A percentile compares a stretch with the other conserved stretches of the same genome.
These are phyloP conservation scores for Lodderomyces jiufengensis DNA, from an alignment of 1,139 yeast genomes.

Conservation along the genomic window DNA sequence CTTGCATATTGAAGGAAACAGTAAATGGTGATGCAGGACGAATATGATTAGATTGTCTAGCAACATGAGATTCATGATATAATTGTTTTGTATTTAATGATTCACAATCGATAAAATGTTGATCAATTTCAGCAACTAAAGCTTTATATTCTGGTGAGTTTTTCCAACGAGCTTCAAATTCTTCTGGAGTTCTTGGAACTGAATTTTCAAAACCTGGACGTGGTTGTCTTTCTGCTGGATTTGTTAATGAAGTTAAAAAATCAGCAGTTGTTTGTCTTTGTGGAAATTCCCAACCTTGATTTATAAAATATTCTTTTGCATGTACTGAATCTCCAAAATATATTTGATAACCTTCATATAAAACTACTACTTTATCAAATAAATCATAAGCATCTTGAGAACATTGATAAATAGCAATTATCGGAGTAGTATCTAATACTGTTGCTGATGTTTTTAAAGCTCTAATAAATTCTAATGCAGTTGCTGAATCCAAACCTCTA, in stretches of 20 bases:
- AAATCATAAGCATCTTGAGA: conserved; percentile 33
- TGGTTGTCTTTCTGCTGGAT: conserved; percentile 59
- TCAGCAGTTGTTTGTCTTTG: conserved; percentile 81
- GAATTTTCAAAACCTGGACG: conserved; percentile 40
- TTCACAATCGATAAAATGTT: conserved; percentile 12
- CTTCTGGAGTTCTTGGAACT: conserved; percentile 24
- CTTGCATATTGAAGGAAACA: conserved; percentile 34
- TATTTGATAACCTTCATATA: conserved; percentile 77
- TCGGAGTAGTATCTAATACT: conserved; percentile 54
- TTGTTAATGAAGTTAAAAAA: conserved; percentile 70
- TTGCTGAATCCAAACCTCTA: conserved; percentile 59
- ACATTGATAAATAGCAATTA: conserved; percentile 73
- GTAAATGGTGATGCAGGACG: conserved; percentile 29
- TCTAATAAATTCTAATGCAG: conserved; percentile 66
- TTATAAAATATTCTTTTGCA: conserved; percentile 52
- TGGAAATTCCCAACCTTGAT: conserved; percentile 58
- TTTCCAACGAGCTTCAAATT: conserved; percentile 24
- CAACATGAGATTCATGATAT: conserved; percentile 23
- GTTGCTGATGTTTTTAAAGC: conserved; percentile 65
- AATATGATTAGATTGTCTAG: conserved; percentile 26
- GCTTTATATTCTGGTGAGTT: conserved; percentile 18
- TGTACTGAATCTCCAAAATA: conserved; percentile 59
- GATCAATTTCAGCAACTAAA: conserved; percentile 18
- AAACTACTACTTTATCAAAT: conserved; percentile 69
- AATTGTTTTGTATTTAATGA: conserved; percentile 7